A percentile compares a stretch with the other conserved stretches of the same genome.
Evolutionary conservation across 768 basidiomycete genomes (phyloP).

Genomic region (Tricholoma sp.): DNA sequence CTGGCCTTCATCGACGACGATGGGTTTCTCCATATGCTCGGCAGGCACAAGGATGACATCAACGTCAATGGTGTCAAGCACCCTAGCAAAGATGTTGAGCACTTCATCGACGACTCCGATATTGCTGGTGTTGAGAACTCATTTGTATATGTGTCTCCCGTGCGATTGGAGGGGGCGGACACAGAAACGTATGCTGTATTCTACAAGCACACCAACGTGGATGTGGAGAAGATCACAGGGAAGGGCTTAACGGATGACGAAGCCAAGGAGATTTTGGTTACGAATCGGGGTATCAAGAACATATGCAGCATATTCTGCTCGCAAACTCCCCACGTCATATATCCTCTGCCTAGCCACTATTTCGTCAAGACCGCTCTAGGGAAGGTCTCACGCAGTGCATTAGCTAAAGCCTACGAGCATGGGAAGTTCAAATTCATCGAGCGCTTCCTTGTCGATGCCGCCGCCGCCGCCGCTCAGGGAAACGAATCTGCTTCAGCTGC

Average conservation of each 20-base stretch:
- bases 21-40: slow-evolving; percentile 29
- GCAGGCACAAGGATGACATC: slow-evolving; percentile 38
- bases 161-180: slow-evolving; percentile 31
- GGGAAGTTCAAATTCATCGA: slow-evolving; percentile 27
- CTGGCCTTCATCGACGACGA: slow-evolving; percentile 35
- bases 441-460: slow-evolving; percentile 11
- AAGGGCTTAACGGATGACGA: too few relatives aligned
- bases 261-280: too few relatives aligned
- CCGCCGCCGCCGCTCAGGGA: too few relatives aligned
- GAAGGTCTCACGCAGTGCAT: slow-evolving; percentile 37
- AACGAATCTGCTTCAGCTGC: too few relatives aligned
- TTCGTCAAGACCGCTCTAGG: slow-evolving; percentile 40
- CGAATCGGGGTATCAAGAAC: slow-evolving; percentile 8
- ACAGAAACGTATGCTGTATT: slow-evolving; percentile 40
- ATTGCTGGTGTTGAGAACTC: slow-evolving; percentile 29
- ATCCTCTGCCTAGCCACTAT: slow-evolving; percentile 31
- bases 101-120: slow-evolving; percentile 29
- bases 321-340: slow-evolving; percentile 28
- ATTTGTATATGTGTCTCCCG: slow-evolving; percentile 27
- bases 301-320: slow-evolving; percentile 25
- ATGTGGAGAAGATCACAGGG: too few relatives aligned
- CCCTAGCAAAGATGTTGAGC: slow-evolving; percentile 31
- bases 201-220: slow-evolving; percentile 22
- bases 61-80: slow-evolving; percentile 40
- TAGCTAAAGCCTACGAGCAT: slow-evolving; percentile 28